Conservation (phyloP, 169 alveolate genomes). For the Eimeria acervulina region DNA sequence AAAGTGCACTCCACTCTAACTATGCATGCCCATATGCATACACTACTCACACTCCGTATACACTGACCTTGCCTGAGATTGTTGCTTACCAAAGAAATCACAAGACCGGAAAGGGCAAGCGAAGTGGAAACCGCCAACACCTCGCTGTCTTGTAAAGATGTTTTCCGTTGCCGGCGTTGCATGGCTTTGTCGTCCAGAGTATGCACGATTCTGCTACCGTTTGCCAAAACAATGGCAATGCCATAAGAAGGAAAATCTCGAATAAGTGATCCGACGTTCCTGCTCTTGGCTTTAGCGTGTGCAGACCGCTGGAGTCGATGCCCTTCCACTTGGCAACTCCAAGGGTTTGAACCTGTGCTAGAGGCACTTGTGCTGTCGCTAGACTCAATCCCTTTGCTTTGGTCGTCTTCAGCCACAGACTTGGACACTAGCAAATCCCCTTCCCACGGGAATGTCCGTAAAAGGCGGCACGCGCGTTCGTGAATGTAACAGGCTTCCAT, state of each 20-base stretch:
- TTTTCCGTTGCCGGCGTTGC: not conserved
- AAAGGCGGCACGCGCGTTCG: not conserved
- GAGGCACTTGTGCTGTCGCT: slow-evolving; percentile 23
- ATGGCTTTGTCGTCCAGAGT: slow-evolving; percentile 21
- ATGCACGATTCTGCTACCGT: slow-evolving; percentile 19
- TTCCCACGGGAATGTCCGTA: slow-evolving; percentile 47
- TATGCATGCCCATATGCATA: not conserved
- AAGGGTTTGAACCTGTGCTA: not conserved
- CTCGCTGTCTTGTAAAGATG: not conserved
- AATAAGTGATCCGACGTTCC: not conserved
- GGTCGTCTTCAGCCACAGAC: not conserved
- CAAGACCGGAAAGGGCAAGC: not conserved
- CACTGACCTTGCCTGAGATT: not conserved
- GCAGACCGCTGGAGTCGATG: not conserved
- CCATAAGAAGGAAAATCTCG: slow-evolving; percentile 50
- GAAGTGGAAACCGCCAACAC: slow-evolving; percentile 20
- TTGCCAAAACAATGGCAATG: slow-evolving; percentile 10
- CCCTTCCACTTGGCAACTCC: not conserved
- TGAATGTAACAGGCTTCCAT: too few relatives aligned
- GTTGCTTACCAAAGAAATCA: slow-evolving; percentile 23
- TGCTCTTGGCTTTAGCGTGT: not conserved
- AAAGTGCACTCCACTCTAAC: not conserved
- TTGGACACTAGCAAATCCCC: not conserved
- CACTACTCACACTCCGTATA: not conserved
- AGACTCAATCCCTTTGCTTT: not conserved